These are phyloP conservation scores for Stylonectria norvegica DNA, from an alignment of 2,329 filamentous ascomycete species.

Conservation along the genomic window DNA sequence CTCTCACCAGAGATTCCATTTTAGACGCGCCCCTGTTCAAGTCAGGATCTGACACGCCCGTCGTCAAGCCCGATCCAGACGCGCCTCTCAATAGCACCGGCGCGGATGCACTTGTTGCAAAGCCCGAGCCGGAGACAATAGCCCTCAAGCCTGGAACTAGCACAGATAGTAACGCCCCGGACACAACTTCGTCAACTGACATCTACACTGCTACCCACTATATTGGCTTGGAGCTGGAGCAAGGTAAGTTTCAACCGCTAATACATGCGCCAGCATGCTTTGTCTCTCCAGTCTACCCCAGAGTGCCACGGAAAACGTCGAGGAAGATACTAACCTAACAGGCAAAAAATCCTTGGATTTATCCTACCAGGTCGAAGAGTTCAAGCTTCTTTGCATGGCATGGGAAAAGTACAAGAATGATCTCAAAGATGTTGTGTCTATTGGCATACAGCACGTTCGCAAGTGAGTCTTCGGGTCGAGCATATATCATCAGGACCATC, in stretches of 20 bases:
- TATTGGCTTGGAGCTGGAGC: slow-evolving; percentile 77
- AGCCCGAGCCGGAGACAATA: slow-evolving; percentile 34
- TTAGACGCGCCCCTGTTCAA: slow-evolving; percentile 40
- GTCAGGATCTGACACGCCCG: slow-evolving; percentile 30
- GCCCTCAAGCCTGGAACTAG: slow-evolving; percentile 38
- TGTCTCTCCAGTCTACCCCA: no score
- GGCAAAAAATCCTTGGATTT: slow-evolving; percentile 71
- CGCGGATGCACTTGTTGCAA: slow-evolving; percentile 39
- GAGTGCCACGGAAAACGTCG: no score
- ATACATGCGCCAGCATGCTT: no score
- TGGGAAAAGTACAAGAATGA: slow-evolving; percentile 74
- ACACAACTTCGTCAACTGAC: slow-evolving; percentile 29
- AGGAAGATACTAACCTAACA: slow-evolving; percentile 37
- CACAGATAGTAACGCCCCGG: slow-evolving; percentile 8
- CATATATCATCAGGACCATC: not conserved
- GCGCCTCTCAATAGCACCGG: slow-evolving; percentile 38
- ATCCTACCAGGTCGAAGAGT: slow-evolving; percentile 77
- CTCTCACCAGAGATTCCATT: slow-evolving; percentile 38
- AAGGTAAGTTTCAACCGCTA: slow-evolving; percentile 65
- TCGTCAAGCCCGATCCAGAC: slow-evolving; percentile 34
- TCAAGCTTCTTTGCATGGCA: slow-evolving; percentile 74
- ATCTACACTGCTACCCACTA: slow-evolving; percentile 93
- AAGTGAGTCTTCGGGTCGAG: slow-evolving; percentile 70
- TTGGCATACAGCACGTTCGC: slow-evolving; percentile 79
- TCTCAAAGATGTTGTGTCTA: slow-evolving; percentile 57